Conservation (phyloP, 75 land plant species). For the Cryptomeria japonica region DNA sequence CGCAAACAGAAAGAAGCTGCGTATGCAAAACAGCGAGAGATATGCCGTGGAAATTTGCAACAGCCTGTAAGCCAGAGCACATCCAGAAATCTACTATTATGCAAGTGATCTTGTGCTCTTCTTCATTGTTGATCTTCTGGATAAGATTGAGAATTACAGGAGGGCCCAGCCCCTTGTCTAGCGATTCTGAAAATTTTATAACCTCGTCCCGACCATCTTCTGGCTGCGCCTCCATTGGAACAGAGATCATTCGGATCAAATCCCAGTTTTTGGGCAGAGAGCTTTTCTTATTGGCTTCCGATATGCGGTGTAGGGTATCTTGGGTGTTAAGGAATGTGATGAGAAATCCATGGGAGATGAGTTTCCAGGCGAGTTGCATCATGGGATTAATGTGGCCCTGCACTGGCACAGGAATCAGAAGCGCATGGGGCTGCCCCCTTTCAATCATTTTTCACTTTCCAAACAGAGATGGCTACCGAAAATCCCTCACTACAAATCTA, state of each 20-base stretch:
- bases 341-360: slow-evolving; percentile 12
- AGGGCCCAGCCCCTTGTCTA: not conserved
- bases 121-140: not conserved
- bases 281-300: not conserved
- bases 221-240: not conserved
- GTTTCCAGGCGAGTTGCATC: slow-evolving; percentile 15
- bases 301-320: slow-evolving; percentile 10
- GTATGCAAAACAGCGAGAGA: not conserved
- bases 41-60: not conserved
- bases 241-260: not conserved
- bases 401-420: too few species aligned
- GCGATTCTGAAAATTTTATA: not conserved
- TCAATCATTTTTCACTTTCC: too few species aligned
- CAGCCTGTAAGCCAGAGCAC: not conserved
- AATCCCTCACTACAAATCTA: too few species aligned
- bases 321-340: slow-evolving; percentile 30
- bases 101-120: not conserved
- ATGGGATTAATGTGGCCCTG: not conserved
- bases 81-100: not conserved
- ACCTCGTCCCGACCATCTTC: not conserved
- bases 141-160: not conserved
- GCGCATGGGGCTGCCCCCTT: too few species aligned
- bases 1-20: not conserved
- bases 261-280: too few species aligned
- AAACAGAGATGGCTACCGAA: too few species aligned